Percentiles rank a stretch among this genome's conserved stretches.
phyloP scores from a whole-genome alignment of 768 basidiomycete species.

The Auricularia sp. region DNA sequence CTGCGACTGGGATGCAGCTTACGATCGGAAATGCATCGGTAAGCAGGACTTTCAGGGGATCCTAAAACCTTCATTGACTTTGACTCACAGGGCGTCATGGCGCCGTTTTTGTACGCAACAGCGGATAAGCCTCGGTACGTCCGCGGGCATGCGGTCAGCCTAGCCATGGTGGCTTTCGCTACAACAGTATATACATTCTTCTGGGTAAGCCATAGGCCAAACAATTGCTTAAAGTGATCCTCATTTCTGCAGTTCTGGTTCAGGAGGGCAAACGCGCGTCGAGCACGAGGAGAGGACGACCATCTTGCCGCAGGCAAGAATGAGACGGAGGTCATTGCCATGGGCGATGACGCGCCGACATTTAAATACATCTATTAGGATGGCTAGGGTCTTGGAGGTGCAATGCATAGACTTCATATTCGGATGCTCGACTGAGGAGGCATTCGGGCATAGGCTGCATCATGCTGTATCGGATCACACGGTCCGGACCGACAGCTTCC shows the following conservation, averaged over 20 bases:
- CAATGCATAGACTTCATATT: no score
- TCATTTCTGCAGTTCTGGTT: neutral
- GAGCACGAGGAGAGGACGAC: constrained; percentile 6
- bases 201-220: neutral
- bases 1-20: constrained; percentile 4
- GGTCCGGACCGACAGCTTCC: no score
- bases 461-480: no score
- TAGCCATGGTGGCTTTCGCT: neutral
- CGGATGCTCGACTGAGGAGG: no score
- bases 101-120: constrained; percentile 6
- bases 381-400: no score
- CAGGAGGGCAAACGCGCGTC: neutral
- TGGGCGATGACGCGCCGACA: constrained; percentile 4
- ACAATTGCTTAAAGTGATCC: neutral
- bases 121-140: constrained; percentile 1
- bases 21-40: constrained; percentile 5
- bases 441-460: no score
- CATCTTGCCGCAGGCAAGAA: neutral
- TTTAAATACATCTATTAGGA: constrained; percentile 2
- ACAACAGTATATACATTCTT: neutral
- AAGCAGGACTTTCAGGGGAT: neutral
- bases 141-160: neutral
- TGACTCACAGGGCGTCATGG: constrained; percentile 2
- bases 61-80: neutral
- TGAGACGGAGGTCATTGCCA: constrained; percentile 1